Evolutionary conservation across 176 grass and related monocot species (phyloP), one percentile per base, ranked within the genome.

Genomic region (Eragrostis curvula): DNA sequence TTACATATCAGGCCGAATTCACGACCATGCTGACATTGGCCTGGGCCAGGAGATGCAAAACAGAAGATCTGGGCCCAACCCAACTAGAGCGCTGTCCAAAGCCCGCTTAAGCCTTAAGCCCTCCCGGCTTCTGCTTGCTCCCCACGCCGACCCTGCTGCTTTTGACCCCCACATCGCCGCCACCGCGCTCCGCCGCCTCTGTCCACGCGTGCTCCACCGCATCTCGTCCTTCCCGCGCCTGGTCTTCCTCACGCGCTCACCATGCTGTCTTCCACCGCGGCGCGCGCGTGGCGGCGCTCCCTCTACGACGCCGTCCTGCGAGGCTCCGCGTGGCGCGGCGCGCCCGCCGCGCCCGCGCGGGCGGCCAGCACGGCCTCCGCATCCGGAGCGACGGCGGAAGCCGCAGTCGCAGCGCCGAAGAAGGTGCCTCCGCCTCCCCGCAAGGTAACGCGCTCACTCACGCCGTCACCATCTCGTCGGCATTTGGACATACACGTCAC

Each of bases 341-440:
- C 53, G 9, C 0, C 39, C 43, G 45, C 61, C 43, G 23, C 71
- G 24, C 15, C 55, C 43, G 57, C 73, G 63, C 85, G 87, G 81
- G 24, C 32, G 30, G 78, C 77, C 17, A 89, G 87, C 86, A 81
- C 56, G 55, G 55, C 39, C 14, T 81, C 76, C 9, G 68, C 39
- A 18, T 87, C 89, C 44, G 77, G 77, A 20, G 67, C 58, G 30
- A 75, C 57, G n/a, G 57, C 41, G 0, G 79, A 23, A 4, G 43
- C 49, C 2, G 36, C 68, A 13, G 75, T 48, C 18, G 64, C 32
- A 36, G 32, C 51, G 15, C 81, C 50, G 20, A 91, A 82, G 81
- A 93, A 89, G 83, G 80, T 95, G 5, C 87, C 88, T 45, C 96
- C 86, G 2, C 59, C 81, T 21, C 83, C 96, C 32, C 94, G 73